These are phyloP conservation scores for Pyricularia grisea DNA, from an alignment of 2,329 filamentous ascomycete species.

Conservation along the genomic window DNA sequence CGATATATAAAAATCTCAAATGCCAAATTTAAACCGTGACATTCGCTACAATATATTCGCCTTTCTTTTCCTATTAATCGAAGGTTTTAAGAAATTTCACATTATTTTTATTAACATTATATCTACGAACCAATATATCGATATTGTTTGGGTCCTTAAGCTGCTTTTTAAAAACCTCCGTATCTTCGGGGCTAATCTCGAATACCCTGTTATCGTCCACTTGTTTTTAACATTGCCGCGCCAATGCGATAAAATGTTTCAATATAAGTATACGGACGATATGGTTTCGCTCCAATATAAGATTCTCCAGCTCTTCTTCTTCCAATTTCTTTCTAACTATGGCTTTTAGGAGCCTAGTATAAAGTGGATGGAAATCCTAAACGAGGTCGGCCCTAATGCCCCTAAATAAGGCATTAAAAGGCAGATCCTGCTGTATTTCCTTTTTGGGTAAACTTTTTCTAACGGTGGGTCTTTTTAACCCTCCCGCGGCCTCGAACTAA, in stretches of 20 bases:
- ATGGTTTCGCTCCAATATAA: neutral
- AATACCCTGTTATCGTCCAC: neutral
- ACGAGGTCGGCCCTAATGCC: neutral
- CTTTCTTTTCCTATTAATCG: constrained; percentile 22
- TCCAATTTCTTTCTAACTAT: neutral
- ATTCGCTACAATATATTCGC: constrained; percentile 19
- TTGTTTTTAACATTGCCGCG: neutral
- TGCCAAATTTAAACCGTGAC: constrained; percentile 22
- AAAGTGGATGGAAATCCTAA: neutral
- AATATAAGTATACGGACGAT: neutral
- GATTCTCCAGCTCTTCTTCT: neutral
- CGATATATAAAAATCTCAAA: constrained; percentile 29
- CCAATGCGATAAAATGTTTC: neutral
- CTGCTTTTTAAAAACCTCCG: constrained; percentile 21
- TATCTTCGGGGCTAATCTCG: constrained; percentile 15
- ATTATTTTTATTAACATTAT: constrained; percentile 24
- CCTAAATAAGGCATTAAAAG: neutral
- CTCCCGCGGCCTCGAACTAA: neutral
- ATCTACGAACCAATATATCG: constrained; percentile 9
- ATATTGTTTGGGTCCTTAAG: constrained; percentile 13
- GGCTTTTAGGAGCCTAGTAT: neutral
- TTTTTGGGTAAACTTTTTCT: neutral
- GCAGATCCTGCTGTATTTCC: neutral
- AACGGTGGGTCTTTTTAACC: neutral
- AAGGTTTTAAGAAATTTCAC: constrained; percentile 35